Evolutionary conservation across 352 stramenopile species (phyloP), one percentile per base, ranked within the genome.

Genomic region (Phytophthora chlamydospora): DNA sequence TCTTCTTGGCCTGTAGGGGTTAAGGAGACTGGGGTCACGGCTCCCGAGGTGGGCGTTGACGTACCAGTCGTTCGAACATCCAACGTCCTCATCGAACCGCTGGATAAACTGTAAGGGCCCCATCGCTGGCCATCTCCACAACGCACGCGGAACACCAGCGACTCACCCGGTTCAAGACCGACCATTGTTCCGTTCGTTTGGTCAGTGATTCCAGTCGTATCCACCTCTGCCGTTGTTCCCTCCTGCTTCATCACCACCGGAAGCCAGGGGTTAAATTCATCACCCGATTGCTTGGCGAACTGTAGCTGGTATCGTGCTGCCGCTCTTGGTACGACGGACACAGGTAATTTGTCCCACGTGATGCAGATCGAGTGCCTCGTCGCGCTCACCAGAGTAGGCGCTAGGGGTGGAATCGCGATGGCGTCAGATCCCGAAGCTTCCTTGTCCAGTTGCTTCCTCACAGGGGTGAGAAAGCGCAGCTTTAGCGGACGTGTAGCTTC

Each of bases 81-180:
- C 13, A 88, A 52, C 2, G 80, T 91, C 9, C 39, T 78, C 67
- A 91, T 89, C 2, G 70, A 66, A 2, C 50, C 45, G 38, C 83
- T 91, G 0, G 83, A 84, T 41, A 88, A 43, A 52, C 83, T 91
- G 49, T 88, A 91, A 4, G 79, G 76, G 1, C 83, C 80, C 83
- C 83, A 91, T 11, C 61, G 75, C n/a, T 83, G 62, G 6, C 68
- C 69, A 42, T 75, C 66, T 6, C 81, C 78, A 42, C 78, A 91
- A 35, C 83, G 83, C 17, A 91, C 75, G 1, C 83, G 80, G 42
- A 91, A 89, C 4, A 89, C 75, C 24, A 88, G 61, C 27, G 72
- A 69, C 43, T 90, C 66, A 8, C 63, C 66, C 0, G 78, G 76
- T 17, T 87, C 77, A 13, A 91, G 68, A 0, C 81, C 81, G 34